These are phyloP conservation scores for Symbiotaphrina buchneri DNA, from an alignment of 495 filamentous ascomycete genomes.

Conservation along the genomic window DNA sequence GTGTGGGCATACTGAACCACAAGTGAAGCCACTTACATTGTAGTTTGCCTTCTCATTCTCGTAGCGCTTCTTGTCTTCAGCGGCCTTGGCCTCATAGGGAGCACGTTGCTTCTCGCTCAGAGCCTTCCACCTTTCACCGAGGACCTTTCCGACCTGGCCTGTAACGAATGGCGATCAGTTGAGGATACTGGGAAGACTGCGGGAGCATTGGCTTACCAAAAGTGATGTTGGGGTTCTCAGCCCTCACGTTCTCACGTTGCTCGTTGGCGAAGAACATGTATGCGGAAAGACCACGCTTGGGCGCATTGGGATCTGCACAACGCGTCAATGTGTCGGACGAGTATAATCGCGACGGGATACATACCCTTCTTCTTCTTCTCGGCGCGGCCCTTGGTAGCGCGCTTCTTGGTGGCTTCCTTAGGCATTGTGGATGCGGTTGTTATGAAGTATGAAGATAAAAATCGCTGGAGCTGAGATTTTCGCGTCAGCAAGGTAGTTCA, in stretches of 20 bases:
- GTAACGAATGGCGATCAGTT: background rate
- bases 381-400: conserved; percentile 11
- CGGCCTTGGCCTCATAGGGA: conserved; percentile 92
- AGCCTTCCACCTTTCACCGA: conserved; percentile 96
- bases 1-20: background rate
- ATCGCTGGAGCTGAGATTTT: conserved; percentile 2
- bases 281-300: conserved; percentile 95
- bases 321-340: conserved; percentile 4
- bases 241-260: conserved; percentile 89
- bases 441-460: no score
- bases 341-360: conserved; percentile 8
- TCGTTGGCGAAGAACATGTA: conserved; percentile 99
- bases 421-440: conserved; percentile 33
- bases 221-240: conserved; percentile 93
- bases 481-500: background rate
- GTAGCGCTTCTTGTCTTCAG: conserved; percentile 92
- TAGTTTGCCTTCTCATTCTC: conserved; percentile 92
- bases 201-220: conserved; percentile 45
- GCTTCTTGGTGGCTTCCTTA: conserved; percentile 42
- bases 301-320: conserved; percentile 74
- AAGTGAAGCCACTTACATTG: conserved; percentile 31
- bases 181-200: background rate
- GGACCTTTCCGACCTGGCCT: conserved; percentile 94
- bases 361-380: conserved; percentile 72
- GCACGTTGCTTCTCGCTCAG: conserved; percentile 68